Evolutionary conservation across 1,284 basidiomycete genomes (phyloP).

Genomic region (Ustilago tritici): DNA sequence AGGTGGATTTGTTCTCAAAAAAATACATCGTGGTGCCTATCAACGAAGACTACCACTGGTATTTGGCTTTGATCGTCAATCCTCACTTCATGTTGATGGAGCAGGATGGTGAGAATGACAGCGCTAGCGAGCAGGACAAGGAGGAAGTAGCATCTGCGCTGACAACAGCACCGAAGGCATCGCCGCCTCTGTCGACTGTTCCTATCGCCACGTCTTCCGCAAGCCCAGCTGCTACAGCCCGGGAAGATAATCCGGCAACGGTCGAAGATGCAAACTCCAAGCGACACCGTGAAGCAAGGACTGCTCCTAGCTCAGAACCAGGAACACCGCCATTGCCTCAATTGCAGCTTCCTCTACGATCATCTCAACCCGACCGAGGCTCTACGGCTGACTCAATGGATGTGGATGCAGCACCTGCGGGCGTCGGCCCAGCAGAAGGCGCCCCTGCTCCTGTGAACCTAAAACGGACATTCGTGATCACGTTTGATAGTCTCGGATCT

Average conservation of each 20-base stretch:
- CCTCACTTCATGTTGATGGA: constrained; percentile 72
- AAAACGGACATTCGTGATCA: constrained; percentile 50
- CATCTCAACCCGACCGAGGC: not conserved
- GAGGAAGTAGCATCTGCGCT: constrained; percentile 21
- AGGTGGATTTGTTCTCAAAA: constrained; percentile 87
- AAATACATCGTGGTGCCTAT: constrained; percentile 94
- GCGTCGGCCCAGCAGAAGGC: constrained; percentile 1
- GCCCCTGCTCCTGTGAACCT: not conserved
- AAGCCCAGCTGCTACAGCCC: not conserved
- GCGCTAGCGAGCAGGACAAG: constrained; percentile 28
- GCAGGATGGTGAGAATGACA: constrained; percentile 6
- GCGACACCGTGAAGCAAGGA: not conserved
- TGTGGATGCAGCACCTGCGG: constrained; percentile 10
- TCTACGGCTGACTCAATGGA: constrained; percentile 18
- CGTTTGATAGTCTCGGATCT: constrained; percentile 83
- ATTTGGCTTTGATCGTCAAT: constrained; percentile 90
- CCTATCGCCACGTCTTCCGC: no score
- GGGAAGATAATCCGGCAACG: not conserved
- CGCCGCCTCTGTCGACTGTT: not conserved
- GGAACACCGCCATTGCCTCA: constrained; percentile 17
- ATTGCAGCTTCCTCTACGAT: constrained; percentile 4
- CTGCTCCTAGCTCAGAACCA: constrained; percentile 3
- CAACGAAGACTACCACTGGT: constrained; percentile 97
- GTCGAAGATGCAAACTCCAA: not conserved
- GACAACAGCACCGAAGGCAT: not conserved